Conservation (phyloP, 192 early-diverging fungal genomes). For the Radiomyces spectabilis region DNA sequence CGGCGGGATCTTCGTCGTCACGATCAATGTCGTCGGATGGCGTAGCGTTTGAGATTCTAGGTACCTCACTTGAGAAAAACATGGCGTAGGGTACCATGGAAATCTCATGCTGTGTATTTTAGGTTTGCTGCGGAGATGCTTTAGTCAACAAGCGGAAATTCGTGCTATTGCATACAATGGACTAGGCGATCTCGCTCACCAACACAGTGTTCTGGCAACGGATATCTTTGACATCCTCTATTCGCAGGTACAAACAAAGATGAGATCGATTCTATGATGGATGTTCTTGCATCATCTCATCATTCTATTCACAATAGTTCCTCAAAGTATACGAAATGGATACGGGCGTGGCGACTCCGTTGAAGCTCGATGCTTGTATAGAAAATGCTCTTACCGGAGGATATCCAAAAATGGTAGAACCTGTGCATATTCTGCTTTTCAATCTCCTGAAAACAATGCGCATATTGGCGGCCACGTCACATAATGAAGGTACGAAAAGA, state of each 20-base stretch:
- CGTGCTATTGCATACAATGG: slow-evolving; percentile 49
- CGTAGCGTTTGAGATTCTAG: slow-evolving; percentile 38
- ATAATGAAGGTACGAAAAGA: background rate
- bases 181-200: slow-evolving; percentile 36
- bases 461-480: background rate
- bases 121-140: slow-evolving; percentile 58
- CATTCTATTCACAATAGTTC: slow-evolving; percentile 24
- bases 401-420: slow-evolving; percentile 34
- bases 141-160: slow-evolving; percentile 62
- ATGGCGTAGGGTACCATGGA: background rate
- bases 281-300: background rate
- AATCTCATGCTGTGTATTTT: slow-evolving; percentile 20
- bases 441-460: slow-evolving; percentile 5
- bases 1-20: slow-evolving; percentile 7
- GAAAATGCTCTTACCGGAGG: slow-evolving; percentile 17
- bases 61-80: slow-evolving; percentile 8
- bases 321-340: slow-evolving; percentile 33
- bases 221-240: slow-evolving; percentile 46
- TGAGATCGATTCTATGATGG: too few relatives aligned
- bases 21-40: background rate
- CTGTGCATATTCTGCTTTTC: slow-evolving; percentile 26
- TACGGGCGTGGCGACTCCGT: slow-evolving; percentile 8
- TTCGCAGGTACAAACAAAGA: slow-evolving; percentile 29
- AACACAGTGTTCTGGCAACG: slow-evolving; percentile 19
- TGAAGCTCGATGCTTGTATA: slow-evolving; percentile 17